Evolutionary conservation across 768 basidiomycete species (phyloP).

Genomic region (Naematelia encephala): DNA sequence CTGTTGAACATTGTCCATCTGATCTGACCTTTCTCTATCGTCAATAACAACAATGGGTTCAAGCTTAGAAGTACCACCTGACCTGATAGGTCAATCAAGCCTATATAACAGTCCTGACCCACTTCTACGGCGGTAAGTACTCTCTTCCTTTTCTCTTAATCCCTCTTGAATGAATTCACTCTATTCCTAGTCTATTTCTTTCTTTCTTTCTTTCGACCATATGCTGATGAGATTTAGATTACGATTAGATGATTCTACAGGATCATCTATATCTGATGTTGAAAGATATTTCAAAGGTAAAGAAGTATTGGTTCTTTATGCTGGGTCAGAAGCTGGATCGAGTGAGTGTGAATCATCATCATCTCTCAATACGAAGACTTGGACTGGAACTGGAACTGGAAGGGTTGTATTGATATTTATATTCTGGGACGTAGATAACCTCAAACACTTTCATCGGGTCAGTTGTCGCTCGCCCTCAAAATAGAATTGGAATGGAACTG

Average conservation of each 20-base stretch:
- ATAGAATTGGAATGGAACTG: too few species aligned
- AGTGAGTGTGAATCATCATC: slow-evolving; percentile 16
- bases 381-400: too few species aligned
- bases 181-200: too few species aligned
- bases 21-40: too few species aligned
- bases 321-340: slow-evolving; percentile 41
- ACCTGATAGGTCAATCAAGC: slow-evolving; percentile 38
- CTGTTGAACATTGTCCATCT: too few species aligned
- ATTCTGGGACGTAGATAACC: slow-evolving; percentile 21
- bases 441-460: slow-evolving; percentile 35
- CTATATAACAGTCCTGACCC: slow-evolving; percentile 40
- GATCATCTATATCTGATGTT: slow-evolving; percentile 36
- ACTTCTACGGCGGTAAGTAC: slow-evolving; percentile 34
- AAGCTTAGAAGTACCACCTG: slow-evolving; percentile 30
- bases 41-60: slow-evolving; percentile 3
- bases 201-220: too few species aligned
- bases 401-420: too few species aligned
- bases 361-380: background rate
- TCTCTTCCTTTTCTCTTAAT: background rate
- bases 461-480: too few species aligned
- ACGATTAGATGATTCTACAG: slow-evolving; percentile 41
- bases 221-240: too few species aligned
- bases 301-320: slow-evolving; percentile 45
- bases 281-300: slow-evolving; percentile 36
- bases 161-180: too few species aligned